Base-by-base conservation (phyloP, 2,329 filamentous ascomycete genomes). In the Albophoma yamanashiensis region DNA sequence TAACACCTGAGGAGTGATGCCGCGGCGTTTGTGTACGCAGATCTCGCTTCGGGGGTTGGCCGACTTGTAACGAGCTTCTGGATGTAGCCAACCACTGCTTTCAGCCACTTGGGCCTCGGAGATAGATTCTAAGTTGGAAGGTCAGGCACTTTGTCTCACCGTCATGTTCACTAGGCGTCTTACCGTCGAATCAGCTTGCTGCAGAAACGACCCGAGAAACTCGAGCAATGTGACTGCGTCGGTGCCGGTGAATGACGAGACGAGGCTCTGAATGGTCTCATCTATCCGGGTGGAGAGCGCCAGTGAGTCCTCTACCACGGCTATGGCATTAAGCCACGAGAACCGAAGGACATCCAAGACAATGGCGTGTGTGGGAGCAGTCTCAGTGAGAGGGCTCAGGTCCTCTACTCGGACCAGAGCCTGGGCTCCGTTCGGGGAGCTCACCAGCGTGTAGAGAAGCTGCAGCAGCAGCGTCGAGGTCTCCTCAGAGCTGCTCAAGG, bases 191-290 rank as follows among this genome's bases (percentile, higher is more conserved):
- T 79, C 73, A 12, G 83, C 71, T 56, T 78, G 78, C 6, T 78
- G 75, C 3, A 88, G 69, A 53, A 85, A 73, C 52, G 74, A 73
- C 20, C 78, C 80, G n/a, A 86, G 65, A 65, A 86, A 87, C 45
- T 75, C 75, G 2, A 88, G 72, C 4, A 88, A 73, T 0, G 82
- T 86, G 4, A 84, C 81, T 5, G 78, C 82, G 67, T 87, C 83
- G 12, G 84, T 87, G 14, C 79, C 79, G 43, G 76, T 79, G 66
- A 86, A 88, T 0, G 79, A 78, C 9, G 78, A 73, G 8, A 81
- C 74, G 3, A 87, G 74, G 11, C 68, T 70, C 42, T 76, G 74
- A 4, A 87, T 72, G 3, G 75, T 75, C 15, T 67, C 62, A 63
- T 83, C 75, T 50, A 88, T 75, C 62, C 77, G 79, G 14, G 58